Percentiles rank a stretch among this genome's conserved stretches.
Conservation (phyloP, 768 basidiomycete species). For the Auriscalpium orientale region DNA sequence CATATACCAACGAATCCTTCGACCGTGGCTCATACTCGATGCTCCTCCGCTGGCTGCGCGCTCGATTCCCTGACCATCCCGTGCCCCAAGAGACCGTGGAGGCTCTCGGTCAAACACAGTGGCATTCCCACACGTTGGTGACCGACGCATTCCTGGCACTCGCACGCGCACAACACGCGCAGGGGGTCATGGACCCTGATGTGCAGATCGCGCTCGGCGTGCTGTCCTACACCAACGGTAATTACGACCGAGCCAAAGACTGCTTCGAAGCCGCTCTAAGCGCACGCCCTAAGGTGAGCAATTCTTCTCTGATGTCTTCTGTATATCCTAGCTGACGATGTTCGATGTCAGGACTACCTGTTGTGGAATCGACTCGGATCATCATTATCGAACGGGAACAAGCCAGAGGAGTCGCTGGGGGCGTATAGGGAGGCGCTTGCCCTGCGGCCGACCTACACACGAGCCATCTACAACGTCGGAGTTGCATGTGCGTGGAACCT, state of each 20-base stretch:
- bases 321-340: not conserved
- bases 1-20: conserved; percentile 90
- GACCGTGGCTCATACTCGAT: conserved; percentile 82
- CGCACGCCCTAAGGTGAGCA: conserved; percentile 59
- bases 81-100: conserved; percentile 50
- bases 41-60: conserved; percentile 78
- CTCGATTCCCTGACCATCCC: conserved; percentile 50
- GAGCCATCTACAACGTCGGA: conserved; percentile 96
- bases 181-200: conserved; percentile 73
- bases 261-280: conserved; percentile 88
- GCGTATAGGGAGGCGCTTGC: conserved; percentile 87
- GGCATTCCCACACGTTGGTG: conserved; percentile 76
- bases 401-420: conserved; percentile 88
- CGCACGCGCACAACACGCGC: conserved; percentile 73
- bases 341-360: conserved; percentile 62
- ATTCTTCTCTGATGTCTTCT: not conserved
- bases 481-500: conserved; percentile 73
- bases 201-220: conserved; percentile 92
- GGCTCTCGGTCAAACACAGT: conserved; percentile 51
- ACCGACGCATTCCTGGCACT: conserved; percentile 78
- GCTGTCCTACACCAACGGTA: conserved; percentile 80
- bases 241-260: conserved; percentile 86
- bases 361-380: conserved; percentile 96
- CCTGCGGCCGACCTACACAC: conserved; percentile 89
- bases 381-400: conserved; percentile 87